Conservation (phyloP, 2,329 filamentous ascomycete genomes). For the Fusarium sp. region DNA sequence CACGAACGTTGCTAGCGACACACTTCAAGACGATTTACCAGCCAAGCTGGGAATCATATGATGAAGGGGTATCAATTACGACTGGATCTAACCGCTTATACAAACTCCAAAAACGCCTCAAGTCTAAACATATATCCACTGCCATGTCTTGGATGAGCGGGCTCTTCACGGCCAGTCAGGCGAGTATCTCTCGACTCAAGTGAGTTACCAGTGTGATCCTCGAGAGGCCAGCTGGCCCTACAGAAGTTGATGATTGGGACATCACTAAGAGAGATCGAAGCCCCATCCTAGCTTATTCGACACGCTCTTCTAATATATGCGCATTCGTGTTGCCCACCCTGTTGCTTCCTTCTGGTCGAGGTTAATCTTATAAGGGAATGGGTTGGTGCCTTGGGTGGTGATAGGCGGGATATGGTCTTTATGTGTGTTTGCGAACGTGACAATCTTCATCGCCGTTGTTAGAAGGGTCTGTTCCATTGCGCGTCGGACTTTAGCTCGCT, state of each 20-base stretch:
- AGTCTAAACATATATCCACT: constrained; percentile 9
- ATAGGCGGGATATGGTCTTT: constrained; percentile 98
- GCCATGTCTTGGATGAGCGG: neutral
- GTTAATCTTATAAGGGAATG: constrained; percentile 93
- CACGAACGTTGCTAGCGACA: neutral
- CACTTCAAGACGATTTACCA: neutral
- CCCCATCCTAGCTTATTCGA: neutral
- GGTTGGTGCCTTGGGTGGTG: constrained; percentile 91
- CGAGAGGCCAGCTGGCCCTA: neutral
- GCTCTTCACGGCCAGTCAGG: neutral
- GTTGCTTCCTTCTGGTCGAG: constrained; percentile 82
- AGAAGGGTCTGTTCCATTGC: constrained; percentile 92
- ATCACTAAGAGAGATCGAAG: neutral
- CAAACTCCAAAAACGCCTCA: constrained; percentile 35
- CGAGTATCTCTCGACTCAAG: neutral
- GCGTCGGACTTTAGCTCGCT: constrained; percentile 86
- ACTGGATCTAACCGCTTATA: constrained; percentile 13
- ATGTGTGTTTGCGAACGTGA: constrained; percentile 85
- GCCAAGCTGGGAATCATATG: neutral
- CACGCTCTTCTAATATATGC: constrained; percentile 67
- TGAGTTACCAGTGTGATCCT: neutral
- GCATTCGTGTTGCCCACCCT: constrained; percentile 82
- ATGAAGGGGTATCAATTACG: constrained; percentile 43
- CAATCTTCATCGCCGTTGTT: constrained; percentile 88
- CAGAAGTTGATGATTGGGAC: neutral